Conservation (phyloP, 2,329 filamentous ascomycete species). For the Trichoderma arundinaceum region DNA sequence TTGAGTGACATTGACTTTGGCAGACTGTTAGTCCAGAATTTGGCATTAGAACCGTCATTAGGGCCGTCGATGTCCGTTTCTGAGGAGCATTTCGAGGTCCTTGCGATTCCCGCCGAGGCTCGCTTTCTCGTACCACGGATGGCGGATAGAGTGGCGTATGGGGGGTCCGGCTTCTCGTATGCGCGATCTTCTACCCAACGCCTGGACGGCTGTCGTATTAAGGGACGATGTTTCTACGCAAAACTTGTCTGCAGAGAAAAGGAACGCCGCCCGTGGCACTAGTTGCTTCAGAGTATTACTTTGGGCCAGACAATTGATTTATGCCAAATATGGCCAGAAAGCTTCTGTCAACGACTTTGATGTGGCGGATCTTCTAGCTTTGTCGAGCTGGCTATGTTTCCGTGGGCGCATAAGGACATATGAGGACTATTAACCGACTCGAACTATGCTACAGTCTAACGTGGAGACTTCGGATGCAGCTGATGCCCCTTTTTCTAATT, state of each 20-base stretch:
- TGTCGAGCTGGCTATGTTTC: neutral
- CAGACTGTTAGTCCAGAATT: neutral
- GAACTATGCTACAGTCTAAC: neutral
- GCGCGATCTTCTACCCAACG: neutral
- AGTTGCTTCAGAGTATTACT: conserved; percentile 7
- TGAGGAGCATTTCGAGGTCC: neutral
- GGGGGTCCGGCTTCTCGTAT: too few species aligned
- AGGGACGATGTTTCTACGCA: neutral
- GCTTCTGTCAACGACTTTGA: neutral
- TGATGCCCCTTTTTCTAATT: neutral
- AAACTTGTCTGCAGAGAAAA: neutral
- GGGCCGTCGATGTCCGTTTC: neutral
- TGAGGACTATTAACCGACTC: neutral
- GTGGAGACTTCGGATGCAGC: neutral
- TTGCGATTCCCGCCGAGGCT: conserved; percentile 1
- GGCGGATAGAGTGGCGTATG: too few species aligned
- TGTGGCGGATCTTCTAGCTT: neutral
- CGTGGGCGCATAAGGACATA: neutral
- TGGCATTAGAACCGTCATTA: neutral
- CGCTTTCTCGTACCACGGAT: neutral
- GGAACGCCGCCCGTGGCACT: neutral
- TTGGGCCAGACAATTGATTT: neutral
- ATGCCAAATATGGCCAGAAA: neutral
- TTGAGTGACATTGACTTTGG: neutral
- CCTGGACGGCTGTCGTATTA: conserved; percentile 17